Evolutionary conservation across 2,329 filamentous ascomycete species (phyloP).

Genomic region (Nothophoma quercina): DNA sequence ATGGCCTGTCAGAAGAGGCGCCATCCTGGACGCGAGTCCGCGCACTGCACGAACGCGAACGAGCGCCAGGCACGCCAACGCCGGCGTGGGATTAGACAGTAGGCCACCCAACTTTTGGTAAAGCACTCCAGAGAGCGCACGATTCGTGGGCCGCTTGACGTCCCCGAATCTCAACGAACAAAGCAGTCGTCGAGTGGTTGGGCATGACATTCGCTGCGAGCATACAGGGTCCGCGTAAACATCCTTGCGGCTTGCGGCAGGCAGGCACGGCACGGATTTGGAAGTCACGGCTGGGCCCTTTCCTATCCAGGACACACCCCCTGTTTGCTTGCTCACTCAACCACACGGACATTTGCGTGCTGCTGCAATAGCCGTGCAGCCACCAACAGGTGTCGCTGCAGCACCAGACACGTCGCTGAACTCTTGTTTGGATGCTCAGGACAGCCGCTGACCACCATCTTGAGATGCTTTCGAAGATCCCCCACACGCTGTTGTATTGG

Average conservation of each 20-base stretch:
- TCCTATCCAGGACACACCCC: constrained; percentile 24
- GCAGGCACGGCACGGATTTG: constrained; percentile 25
- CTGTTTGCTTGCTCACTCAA: constrained; percentile 16
- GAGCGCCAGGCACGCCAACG: constrained; percentile 18
- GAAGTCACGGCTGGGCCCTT: constrained; percentile 26
- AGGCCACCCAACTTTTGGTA: not conserved
- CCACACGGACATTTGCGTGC: not conserved
- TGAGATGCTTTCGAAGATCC: constrained; percentile 3
- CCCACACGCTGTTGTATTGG: constrained; percentile 5
- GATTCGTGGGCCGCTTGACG: constrained; percentile 1
- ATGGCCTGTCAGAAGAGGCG: constrained; percentile 14
- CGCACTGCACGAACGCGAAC: constrained; percentile 16
- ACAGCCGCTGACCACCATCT: not conserved
- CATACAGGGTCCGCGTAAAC: not conserved
- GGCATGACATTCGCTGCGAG: constrained; percentile 1
- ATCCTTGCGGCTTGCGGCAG: constrained; percentile 18
- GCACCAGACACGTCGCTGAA: not conserved
- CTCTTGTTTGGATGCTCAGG: not conserved
- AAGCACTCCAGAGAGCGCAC: not conserved
- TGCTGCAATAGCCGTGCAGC: constrained; percentile 5
- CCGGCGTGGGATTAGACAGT: not conserved
- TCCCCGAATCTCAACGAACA: constrained; percentile 1
- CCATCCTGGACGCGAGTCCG: constrained; percentile 18
- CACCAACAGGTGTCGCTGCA: not conserved
- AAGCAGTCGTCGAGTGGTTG: constrained; percentile 6